Conservation (phyloP, 148 eudicot species). For the Rhododendron ferrugineum region DNA sequence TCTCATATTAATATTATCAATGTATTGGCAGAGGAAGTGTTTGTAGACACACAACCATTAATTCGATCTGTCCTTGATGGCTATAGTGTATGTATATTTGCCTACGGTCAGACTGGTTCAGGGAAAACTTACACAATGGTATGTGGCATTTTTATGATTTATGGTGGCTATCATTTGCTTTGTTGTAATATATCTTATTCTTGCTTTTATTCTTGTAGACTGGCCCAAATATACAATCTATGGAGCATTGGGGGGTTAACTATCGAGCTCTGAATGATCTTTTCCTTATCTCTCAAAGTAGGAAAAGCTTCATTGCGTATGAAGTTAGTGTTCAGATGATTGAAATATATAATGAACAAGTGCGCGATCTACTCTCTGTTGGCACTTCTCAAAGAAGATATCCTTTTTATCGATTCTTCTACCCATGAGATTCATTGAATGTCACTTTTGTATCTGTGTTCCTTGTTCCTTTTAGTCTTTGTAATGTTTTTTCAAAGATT, state of each 20-base stretch:
- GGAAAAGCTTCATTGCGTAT: constrained; percentile 59
- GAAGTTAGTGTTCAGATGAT: constrained; percentile 90
- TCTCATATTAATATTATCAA: neutral
- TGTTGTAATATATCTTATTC: neutral
- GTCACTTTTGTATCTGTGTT: neutral
- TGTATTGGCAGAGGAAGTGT: constrained; percentile 67
- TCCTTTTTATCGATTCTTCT: constrained; percentile 38
- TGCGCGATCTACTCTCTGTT: constrained; percentile 67
- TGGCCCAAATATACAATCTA: constrained; percentile 67
- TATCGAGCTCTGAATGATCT: constrained; percentile 85
- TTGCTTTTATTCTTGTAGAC: constrained; percentile 30
- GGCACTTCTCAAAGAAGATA: constrained; percentile 72
- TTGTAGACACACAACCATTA: constrained; percentile 72
- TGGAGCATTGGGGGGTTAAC: constrained; percentile 83
- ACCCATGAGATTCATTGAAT: neutral
- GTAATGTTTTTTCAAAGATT: no score
- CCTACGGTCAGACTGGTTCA: constrained; percentile 94
- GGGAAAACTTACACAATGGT: constrained; percentile 99
- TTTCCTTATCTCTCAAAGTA: constrained; percentile 65
- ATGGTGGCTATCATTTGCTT: neutral
- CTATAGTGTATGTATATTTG: constrained; percentile 83
- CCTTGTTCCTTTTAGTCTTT: neutral
- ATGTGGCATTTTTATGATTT: constrained; percentile 8
- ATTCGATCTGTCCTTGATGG: constrained; percentile 94
- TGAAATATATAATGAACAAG: constrained; percentile 93